These are phyloP conservation scores for Oldenlandia corymbosa DNA, from an alignment of 257 asterid genomes.

Conservation along the genomic window DNA sequence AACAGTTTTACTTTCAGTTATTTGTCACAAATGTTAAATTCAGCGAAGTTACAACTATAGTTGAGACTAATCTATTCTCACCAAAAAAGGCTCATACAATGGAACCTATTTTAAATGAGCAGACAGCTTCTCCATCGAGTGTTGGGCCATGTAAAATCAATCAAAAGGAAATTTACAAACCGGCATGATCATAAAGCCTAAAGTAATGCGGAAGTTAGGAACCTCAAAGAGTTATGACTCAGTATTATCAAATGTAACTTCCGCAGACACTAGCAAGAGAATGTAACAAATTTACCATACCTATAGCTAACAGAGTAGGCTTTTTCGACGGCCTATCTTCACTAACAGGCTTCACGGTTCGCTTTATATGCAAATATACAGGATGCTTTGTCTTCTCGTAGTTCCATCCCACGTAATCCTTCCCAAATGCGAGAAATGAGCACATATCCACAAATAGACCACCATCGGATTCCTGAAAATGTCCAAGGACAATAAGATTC, in stretches of 20 bases:
- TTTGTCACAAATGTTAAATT: not conserved
- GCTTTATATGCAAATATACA: constrained; percentile 80
- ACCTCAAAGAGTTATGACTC: not conserved
- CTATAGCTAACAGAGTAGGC: constrained; percentile 93
- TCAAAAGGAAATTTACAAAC: not conserved
- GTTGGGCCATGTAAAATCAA: not conserved
- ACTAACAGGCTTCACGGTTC: constrained; percentile 48
- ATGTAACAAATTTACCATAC: constrained; percentile 27
- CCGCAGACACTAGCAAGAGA: not conserved
- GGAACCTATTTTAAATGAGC: not conserved
- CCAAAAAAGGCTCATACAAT: not conserved
- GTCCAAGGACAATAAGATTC: not conserved
- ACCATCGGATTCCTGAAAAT: constrained; percentile 72
- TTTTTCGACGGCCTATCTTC: constrained; percentile 94
- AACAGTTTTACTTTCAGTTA: not conserved
- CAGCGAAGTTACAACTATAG: not conserved
- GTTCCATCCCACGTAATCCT: constrained; percentile 88
- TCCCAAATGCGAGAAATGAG: constrained; percentile 87
- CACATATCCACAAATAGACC: constrained; percentile 89
- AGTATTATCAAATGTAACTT: not conserved
- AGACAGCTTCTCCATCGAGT: not conserved
- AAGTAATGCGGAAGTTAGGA: not conserved
- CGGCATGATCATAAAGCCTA: not conserved
- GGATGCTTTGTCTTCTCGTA: constrained; percentile 84
- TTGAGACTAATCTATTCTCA: not conserved